Evolutionary conservation across 257 asterid genomes (phyloP).

Genomic region (Salvia hispanica): DNA sequence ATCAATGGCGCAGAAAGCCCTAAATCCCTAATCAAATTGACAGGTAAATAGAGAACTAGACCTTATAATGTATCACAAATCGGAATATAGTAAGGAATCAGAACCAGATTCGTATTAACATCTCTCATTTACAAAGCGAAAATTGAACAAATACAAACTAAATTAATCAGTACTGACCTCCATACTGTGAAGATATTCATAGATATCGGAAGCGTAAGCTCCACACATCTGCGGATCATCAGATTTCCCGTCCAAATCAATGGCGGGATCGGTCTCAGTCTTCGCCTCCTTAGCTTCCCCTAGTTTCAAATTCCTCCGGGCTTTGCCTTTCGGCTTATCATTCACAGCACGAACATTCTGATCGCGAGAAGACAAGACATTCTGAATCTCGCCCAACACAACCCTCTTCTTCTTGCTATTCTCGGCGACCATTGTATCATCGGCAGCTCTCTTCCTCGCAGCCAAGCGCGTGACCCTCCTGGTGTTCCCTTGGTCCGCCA

Average conservation of each 20-base stretch:
- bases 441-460: slow-evolving; percentile 76
- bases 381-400: slow-evolving; percentile 82
- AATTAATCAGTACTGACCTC: slow-evolving; percentile 54
- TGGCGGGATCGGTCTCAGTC: slow-evolving; percentile 33
- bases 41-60: not conserved
- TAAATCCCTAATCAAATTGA: slow-evolving; percentile 10
- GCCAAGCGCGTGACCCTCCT: slow-evolving; percentile 73
- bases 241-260: slow-evolving; percentile 37
- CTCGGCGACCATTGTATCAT: slow-evolving; percentile 40
- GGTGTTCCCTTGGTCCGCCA: slow-evolving; percentile 70
- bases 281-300: slow-evolving; percentile 33
- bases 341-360: slow-evolving; percentile 24
- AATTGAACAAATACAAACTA: not conserved
- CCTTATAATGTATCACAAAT: not conserved
- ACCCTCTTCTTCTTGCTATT: slow-evolving; percentile 63
- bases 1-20: not conserved
- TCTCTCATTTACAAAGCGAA: not conserved
- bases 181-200: slow-evolving; percentile 71
- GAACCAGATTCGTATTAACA: not conserved
- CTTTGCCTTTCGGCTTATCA: slow-evolving; percentile 33
- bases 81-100: not conserved
- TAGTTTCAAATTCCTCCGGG: slow-evolving; percentile 39
- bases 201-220: slow-evolving; percentile 75
- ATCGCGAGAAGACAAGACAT: slow-evolving; percentile 33
- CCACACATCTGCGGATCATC: slow-evolving; percentile 80